Evolutionary conservation across 2,329 filamentous ascomycete species (phyloP).

Genomic region (Pseudopyrenochaeta lycopersici): DNA sequence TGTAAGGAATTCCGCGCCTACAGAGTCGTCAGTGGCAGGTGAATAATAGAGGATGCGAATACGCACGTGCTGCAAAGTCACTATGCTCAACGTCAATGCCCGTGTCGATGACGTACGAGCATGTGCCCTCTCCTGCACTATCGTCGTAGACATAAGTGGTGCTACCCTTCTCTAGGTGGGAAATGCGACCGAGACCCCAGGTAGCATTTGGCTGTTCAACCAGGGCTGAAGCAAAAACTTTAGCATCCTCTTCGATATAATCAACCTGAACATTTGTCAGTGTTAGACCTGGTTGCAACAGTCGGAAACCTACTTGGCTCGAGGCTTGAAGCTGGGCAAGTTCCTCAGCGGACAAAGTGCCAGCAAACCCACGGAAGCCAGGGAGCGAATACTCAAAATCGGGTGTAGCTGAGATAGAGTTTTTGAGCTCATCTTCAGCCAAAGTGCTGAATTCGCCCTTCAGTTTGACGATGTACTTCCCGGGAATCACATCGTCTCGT

Average conservation of each 20-base stretch:
- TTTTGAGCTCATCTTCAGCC: slow-evolving; percentile 25
- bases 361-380: slow-evolving; percentile 50
- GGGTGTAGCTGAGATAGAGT: slow-evolving; percentile 25
- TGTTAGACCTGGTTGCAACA: background rate
- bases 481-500: slow-evolving; percentile 38
- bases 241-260: slow-evolving; percentile 47
- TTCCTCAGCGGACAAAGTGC: slow-evolving; percentile 37
- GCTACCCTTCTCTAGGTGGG: slow-evolving; percentile 39
- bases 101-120: slow-evolving; percentile 71
- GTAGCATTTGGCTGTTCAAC: slow-evolving; percentile 47
- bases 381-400: slow-evolving; percentile 46
- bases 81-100: slow-evolving; percentile 66
- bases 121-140: slow-evolving; percentile 51
- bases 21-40: background rate
- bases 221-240: slow-evolving; percentile 37
- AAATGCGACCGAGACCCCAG: slow-evolving; percentile 53
- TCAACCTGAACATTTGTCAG: slow-evolving; percentile 33
- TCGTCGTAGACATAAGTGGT: slow-evolving; percentile 49
- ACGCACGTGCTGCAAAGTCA: slow-evolving; percentile 47
- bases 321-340: slow-evolving; percentile 33
- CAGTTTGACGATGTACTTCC: slow-evolving; percentile 58
- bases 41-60: background rate
- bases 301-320: slow-evolving; percentile 25
- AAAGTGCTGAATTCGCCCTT: slow-evolving; percentile 40
- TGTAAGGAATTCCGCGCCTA: slow-evolving; percentile 37